Percentiles rank a stretch among this genome's conserved stretches.
phyloP scores from a whole-genome alignment of 306 rosid species.

The Cicer cuneatum region DNA sequence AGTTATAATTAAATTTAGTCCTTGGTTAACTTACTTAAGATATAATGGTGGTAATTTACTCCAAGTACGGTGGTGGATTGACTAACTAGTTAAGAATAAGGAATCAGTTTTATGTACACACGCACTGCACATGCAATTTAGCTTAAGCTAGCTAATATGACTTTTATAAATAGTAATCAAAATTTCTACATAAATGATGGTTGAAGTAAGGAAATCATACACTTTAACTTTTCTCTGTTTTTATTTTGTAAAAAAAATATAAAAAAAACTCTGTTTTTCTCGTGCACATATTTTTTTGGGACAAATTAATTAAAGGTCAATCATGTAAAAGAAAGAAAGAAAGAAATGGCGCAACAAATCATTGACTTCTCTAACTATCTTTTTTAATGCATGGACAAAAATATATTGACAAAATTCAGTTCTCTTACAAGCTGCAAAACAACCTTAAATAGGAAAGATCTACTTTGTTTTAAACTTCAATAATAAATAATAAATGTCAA shows the following conservation, averaged over 20 bases:
- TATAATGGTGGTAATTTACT: neutral
- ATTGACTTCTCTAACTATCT: slow-evolving; percentile 56
- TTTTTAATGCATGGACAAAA: slow-evolving; percentile 40
- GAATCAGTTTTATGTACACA: neutral
- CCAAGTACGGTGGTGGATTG: neutral
- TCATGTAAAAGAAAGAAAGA: slow-evolving; percentile 49
- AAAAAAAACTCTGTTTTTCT: slow-evolving; percentile 24
- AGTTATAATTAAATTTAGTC: too few species aligned
- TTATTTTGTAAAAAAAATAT: slow-evolving; percentile 4
- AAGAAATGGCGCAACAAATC: slow-evolving; percentile 57
- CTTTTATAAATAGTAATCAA: slow-evolving; percentile 19
- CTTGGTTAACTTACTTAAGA: neutral
- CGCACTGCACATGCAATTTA: neutral
- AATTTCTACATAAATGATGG: slow-evolving; percentile 28
- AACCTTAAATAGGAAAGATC: neutral
- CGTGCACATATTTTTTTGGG: slow-evolving; percentile 26
- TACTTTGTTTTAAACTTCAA: too few species aligned
- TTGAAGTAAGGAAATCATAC: slow-evolving; percentile 44
- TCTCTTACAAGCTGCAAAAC: slow-evolving; percentile 20
- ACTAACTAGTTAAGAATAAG: neutral
- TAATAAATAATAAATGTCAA: too few species aligned
- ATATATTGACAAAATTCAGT: slow-evolving; percentile 22
- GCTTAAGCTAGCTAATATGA: neutral
- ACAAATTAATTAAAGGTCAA: slow-evolving; percentile 40
- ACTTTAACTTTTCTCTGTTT: slow-evolving; percentile 30